These are phyloP conservation scores for Tetrapyrgos nigripes DNA, from an alignment of 1,284 basidiomycete genomes.

Conservation along the genomic window DNA sequence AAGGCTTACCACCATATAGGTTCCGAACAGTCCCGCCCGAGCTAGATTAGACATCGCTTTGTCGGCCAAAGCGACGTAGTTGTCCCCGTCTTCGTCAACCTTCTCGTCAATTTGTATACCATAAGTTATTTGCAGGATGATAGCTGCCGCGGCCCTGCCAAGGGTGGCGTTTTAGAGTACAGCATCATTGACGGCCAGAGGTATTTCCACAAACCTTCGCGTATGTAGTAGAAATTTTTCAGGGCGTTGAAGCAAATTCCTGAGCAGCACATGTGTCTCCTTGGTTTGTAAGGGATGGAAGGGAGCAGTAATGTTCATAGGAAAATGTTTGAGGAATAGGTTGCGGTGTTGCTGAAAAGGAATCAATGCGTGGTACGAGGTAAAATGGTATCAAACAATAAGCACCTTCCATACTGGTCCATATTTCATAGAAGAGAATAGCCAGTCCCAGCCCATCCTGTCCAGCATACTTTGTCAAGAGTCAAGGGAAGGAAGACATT, in stretches of 20 bases:
- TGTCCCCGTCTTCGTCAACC: slow-evolving; percentile 43
- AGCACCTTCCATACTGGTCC: slow-evolving; percentile 44
- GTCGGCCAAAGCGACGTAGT: slow-evolving; percentile 51
- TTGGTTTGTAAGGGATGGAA: slow-evolving; percentile 44
- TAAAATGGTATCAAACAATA: slow-evolving; percentile 5
- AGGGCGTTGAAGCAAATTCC: slow-evolving; percentile 41
- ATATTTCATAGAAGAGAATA: slow-evolving; percentile 53
- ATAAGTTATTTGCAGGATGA: slow-evolving; percentile 47
- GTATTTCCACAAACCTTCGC: slow-evolving; percentile 34
- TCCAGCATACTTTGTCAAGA: background rate
- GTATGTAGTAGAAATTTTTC: slow-evolving; percentile 41
- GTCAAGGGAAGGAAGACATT: slow-evolving; percentile 9
- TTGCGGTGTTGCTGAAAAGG: slow-evolving; percentile 42
- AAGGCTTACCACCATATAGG: slow-evolving; percentile 45
- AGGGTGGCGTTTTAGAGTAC: background rate
- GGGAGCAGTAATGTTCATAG: slow-evolving; percentile 31
- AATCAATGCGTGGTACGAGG: slow-evolving; percentile 11
- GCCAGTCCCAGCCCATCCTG: slow-evolving; percentile 57
- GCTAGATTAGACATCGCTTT: slow-evolving; percentile 39
- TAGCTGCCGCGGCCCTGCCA: slow-evolving; percentile 41
- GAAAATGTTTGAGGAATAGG: slow-evolving; percentile 53
- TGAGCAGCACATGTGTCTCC: slow-evolving; percentile 44
- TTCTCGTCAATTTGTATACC: slow-evolving; percentile 40
- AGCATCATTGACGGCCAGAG: background rate
- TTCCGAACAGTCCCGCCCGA: slow-evolving; percentile 48